Base-by-base conservation (phyloP, 1,139 yeast species). In the Debaryomycetaceae sp. region DNA sequence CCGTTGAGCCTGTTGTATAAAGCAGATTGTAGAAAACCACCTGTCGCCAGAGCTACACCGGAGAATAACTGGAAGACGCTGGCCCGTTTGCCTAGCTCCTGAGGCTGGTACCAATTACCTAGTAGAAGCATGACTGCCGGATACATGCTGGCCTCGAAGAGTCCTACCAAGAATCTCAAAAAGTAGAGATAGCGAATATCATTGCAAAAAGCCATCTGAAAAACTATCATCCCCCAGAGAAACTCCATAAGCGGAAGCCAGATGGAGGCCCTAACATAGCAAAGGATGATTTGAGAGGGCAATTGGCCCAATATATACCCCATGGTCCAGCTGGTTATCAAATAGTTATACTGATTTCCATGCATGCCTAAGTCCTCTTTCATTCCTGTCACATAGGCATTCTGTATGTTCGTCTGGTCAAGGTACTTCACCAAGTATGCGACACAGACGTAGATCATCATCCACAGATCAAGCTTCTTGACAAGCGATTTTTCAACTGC, bases 301-400 rank as follows among this genome's bases (percentile, higher is more conserved):
- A 83, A 59, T 68, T 80, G 73, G 5, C 82, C 81, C 13, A 81
- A 65, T 24, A 78, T 73, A 57, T 80, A 81, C 1, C 87, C 87
- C 5, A 81, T 76, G 8, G 79, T 78, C 65, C 65, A 34, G 57
- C 54, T 34, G 49, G 54, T 47, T 45, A 62, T 37, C 47, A 56
- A 71, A 50, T 51, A 54, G 37, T 53, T 58, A 37, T 53, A 54
- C 39, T 53, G 49, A 43, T 54, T 49, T 20, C 57, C 57, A 9
- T 42, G 37, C 45, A 55, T 44, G 6, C 45, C 45, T 37, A 59
- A 42, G 17, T 50, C 55, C 34, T 54, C 57, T 41, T 51, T 51
- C 53, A 59, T 51, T 1, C 62, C 61, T 6, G 59, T 55, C 14
- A 59, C 60, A 40, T 58, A 59, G 5, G 63, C 62, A 39, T 57